phyloP scores from a whole-genome alignment of 352 stramenopile species.

The Elongisporangium prolatum region DNA sequence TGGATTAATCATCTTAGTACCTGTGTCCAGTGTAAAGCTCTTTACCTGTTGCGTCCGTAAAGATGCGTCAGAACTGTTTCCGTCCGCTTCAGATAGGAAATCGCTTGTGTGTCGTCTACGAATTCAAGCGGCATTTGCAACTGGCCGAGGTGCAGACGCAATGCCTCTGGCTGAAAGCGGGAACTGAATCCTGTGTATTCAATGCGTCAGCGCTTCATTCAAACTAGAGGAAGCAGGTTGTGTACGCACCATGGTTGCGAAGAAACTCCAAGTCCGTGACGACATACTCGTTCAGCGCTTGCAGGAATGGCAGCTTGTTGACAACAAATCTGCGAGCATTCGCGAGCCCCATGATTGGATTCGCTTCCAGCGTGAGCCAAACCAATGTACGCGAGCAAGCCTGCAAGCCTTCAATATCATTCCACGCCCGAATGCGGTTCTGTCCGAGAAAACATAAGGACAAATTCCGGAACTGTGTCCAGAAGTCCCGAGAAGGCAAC shows the following conservation, averaged over 20 bases:
- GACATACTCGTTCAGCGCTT: conserved; percentile 57
- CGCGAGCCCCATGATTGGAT: conserved; percentile 49
- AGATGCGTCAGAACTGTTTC: conserved; percentile 22
- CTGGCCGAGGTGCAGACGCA: conserved; percentile 13
- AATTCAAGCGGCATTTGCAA: conserved; percentile 46
- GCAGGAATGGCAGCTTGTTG: conserved; percentile 57
- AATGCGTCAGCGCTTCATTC: neutral
- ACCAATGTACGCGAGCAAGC: conserved; percentile 30
- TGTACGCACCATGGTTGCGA: neutral
- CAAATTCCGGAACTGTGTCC: conserved; percentile 39
- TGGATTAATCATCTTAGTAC: neutral
- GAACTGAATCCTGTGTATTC: conserved; percentile 3
- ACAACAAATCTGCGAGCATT: conserved; percentile 62
- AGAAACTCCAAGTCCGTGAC: conserved; percentile 63
- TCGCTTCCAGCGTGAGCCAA: conserved; percentile 58
- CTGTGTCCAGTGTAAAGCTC: conserved; percentile 8
- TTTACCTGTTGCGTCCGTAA: conserved; percentile 39
- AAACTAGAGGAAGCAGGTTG: neutral
- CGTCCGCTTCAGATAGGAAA: conserved; percentile 27
- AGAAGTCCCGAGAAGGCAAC: conserved; percentile 45
- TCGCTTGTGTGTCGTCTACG: conserved; percentile 28
- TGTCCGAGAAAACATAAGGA: conserved; percentile 55
- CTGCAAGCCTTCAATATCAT: conserved; percentile 38
- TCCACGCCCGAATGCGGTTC: conserved; percentile 49
- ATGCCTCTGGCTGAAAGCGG: conserved; percentile 5